phyloP scores from a whole-genome alignment of 2,329 filamentous ascomycete genomes.

The Pyricularia sp. region DNA sequence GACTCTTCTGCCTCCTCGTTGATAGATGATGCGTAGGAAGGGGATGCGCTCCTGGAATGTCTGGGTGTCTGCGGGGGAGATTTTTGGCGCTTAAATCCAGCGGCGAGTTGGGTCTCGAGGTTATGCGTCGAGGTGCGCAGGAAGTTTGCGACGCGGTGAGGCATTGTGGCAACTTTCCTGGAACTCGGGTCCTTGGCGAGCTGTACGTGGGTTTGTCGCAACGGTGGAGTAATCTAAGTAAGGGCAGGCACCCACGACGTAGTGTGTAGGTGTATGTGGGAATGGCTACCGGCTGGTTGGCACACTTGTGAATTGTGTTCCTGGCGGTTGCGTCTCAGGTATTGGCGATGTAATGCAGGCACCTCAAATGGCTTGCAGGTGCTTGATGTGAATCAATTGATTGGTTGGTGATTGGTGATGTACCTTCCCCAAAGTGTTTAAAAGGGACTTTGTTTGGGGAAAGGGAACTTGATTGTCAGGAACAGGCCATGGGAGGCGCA shows the following conservation, averaged over 20 bases:
- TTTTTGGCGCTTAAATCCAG: conserved; percentile 32
- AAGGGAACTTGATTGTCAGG: neutral
- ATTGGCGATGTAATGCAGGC: neutral
- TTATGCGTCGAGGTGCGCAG: conserved; percentile 41
- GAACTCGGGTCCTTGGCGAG: neutral
- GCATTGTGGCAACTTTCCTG: conserved; percentile 29
- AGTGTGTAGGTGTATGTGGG: neutral
- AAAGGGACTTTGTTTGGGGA: neutral
- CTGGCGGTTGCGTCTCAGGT: neutral
- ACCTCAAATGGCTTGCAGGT: neutral
- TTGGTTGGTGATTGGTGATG: neutral
- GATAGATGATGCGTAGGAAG: conserved; percentile 26
- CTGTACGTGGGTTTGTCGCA: neutral
- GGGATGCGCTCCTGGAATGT: conserved; percentile 19
- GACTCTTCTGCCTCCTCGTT: conserved; percentile 23
- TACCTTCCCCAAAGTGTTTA: neutral
- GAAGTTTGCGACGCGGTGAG: conserved; percentile 48
- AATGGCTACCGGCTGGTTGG: too few species aligned
- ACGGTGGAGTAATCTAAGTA: neutral
- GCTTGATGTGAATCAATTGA: neutral
- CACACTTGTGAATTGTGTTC: too few species aligned
- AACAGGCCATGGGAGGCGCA: neutral
- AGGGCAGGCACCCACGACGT: neutral
- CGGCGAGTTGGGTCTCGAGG: conserved; percentile 35
- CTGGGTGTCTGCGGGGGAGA: conserved; percentile 9